Evolutionary conservation across 1,284 basidiomycete genomes (phyloP).

Genomic region (Cutaneotrichosporon sp.): DNA sequence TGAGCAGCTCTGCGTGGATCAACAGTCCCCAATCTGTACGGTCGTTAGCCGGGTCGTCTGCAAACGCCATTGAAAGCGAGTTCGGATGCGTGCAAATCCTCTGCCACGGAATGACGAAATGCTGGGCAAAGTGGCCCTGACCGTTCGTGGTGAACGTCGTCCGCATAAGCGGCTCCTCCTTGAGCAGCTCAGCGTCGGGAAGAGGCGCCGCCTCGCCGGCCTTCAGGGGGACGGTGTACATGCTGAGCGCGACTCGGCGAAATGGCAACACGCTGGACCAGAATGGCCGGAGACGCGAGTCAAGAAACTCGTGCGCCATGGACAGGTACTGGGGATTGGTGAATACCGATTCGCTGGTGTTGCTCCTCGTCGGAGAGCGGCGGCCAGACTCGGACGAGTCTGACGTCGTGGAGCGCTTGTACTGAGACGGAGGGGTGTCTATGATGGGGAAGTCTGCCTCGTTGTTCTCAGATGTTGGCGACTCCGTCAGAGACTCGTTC

Average conservation of each 20-base stretch:
- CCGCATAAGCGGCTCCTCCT: conserved; percentile 53
- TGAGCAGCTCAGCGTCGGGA: conserved; percentile 29
- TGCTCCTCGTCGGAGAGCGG: not conserved
- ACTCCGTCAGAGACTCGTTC: conserved; percentile 3
- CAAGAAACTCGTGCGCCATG: conserved; percentile 64
- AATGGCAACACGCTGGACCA: conserved; percentile 47
- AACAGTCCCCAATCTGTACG: conserved; percentile 19
- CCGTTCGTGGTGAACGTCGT: conserved; percentile 56
- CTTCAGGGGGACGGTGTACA: conserved; percentile 25
- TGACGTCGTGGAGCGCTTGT: not conserved
- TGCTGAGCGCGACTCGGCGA: conserved; percentile 32
- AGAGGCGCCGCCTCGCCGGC: not conserved
- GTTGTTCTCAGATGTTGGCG: conserved; percentile 1
- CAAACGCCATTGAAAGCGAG: conserved; percentile 58
- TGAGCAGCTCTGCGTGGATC: conserved; percentile 22
- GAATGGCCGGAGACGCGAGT: conserved; percentile 67
- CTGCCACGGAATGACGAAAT: conserved; percentile 63
- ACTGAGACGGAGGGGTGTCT: not conserved
- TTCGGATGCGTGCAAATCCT: conserved; percentile 59
- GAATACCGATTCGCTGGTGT: conserved; percentile 24
- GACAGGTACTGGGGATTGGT: conserved; percentile 46
- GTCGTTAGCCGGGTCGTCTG: conserved; percentile 52
- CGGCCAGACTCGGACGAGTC: too few relatives aligned
- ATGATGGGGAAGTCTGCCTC: not conserved
- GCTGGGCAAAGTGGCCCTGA: conserved; percentile 67